phyloP scores from a whole-genome alignment of 2,329 filamentous ascomycete genomes.

The Didymella glomerata region DNA sequence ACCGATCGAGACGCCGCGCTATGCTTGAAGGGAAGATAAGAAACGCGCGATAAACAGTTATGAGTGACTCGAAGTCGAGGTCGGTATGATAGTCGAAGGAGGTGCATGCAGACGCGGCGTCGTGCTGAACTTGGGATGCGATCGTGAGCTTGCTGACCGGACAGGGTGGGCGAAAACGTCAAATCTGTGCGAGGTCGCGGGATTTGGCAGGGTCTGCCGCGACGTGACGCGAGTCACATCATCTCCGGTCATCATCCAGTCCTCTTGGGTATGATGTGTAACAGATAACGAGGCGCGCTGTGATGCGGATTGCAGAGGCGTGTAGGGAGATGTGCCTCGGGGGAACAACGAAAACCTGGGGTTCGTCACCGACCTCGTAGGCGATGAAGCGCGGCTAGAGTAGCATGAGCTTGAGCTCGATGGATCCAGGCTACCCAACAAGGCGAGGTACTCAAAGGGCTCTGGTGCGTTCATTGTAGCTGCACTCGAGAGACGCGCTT shows the following conservation, averaged over 20 bases:
- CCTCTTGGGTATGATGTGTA: neutral
- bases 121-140: conserved; percentile 21
- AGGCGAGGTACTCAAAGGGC: conserved; percentile 1
- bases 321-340: neutral
- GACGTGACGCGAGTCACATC: neutral
- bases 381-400: conserved; percentile 10
- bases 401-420: conserved; percentile 14
- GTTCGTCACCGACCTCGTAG: conserved; percentile 2
- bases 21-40: neutral
- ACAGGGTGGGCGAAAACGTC: conserved; percentile 16
- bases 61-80: neutral
- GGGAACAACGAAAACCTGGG: conserved; percentile 6
- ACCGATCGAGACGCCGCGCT: neutral
- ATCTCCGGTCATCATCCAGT: neutral
- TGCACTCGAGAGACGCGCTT: conserved; percentile 11
- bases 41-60: neutral
- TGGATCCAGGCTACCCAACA: conserved; percentile 1
- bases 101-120: conserved; percentile 15
- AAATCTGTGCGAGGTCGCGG: neutral
- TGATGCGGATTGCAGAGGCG: neutral
- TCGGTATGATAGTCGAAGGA: neutral
- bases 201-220: conserved; percentile 7
- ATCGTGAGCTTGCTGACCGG: conserved; percentile 11
- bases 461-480: conserved; percentile 1
- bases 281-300: neutral